Evolutionary conservation across 352 stramenopile species (phyloP).

Genomic region (Globisporangium viniferum): DNA sequence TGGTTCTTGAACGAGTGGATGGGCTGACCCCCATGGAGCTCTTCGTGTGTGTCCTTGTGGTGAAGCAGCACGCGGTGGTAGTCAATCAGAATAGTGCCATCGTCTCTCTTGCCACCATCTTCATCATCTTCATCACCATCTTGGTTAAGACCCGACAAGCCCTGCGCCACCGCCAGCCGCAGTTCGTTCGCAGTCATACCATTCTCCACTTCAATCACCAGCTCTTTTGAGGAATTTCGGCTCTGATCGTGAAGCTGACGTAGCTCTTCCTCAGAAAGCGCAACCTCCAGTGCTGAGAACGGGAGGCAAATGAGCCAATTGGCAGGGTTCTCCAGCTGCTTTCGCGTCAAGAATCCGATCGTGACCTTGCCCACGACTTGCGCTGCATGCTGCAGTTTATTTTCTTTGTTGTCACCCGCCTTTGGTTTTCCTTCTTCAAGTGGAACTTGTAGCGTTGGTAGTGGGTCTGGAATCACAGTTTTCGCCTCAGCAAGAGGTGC

Average conservation of each 20-base stretch:
- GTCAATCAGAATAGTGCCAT: slow-evolving; percentile 11
- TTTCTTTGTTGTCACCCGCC: slow-evolving; percentile 8
- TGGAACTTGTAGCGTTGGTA: background rate
- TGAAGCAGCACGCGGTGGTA: slow-evolving; percentile 42
- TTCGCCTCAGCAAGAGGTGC: background rate
- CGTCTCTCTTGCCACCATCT: background rate
- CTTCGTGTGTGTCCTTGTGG: slow-evolving; percentile 21
- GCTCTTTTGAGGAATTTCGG: background rate
- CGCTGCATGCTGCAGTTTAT: slow-evolving; percentile 32
- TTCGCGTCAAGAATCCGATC: slow-evolving; percentile 39
- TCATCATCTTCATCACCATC: background rate
- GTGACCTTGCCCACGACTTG: slow-evolving; percentile 51
- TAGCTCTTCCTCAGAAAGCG: slow-evolving; percentile 35
- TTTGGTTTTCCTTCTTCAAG: slow-evolving; percentile 4
- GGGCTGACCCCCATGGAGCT: slow-evolving; percentile 24
- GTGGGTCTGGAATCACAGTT: background rate
- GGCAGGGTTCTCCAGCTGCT: slow-evolving; percentile 32
- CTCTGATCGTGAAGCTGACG: slow-evolving; percentile 17
- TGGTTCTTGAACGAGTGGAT: slow-evolving; percentile 25
- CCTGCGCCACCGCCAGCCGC: slow-evolving; percentile 38
- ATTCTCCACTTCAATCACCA: slow-evolving; percentile 40
- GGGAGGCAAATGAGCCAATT: slow-evolving; percentile 54
- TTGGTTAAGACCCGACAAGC: slow-evolving; percentile 21
- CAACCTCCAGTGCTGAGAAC: slow-evolving; percentile 23
- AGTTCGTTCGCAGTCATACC: slow-evolving; percentile 65